Evolutionary conservation across 2,329 filamentous ascomycete genomes (phyloP), one percentile per base, ranked within the genome.

Genomic region (Tolypocladium album): DNA sequence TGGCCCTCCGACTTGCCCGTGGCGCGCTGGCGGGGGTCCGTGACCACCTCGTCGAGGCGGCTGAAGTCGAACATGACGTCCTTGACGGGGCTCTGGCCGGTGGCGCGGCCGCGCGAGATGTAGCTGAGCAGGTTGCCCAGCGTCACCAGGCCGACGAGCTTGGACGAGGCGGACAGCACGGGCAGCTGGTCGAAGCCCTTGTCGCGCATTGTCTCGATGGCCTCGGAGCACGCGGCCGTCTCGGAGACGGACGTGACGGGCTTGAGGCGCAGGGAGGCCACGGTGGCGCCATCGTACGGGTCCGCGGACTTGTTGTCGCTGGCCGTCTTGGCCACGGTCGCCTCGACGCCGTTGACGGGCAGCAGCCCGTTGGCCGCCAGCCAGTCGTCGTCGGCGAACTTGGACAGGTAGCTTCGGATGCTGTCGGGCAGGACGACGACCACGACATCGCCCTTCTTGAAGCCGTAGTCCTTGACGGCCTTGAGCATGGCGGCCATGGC

Each of bases 381-480:
- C 95, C 94, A 99, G 79, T 97, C 94, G 71, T 99, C 95, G 72
- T 99, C 94, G 65, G 92, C 92, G 72, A 99, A 99, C 83, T 99
- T 99, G 78, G 89, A 93, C 34, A 99, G 85, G 74, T 99, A 99
- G 76, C 91, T 97, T 70, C 94, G 85, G 71, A 99, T 97, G 77
- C 92, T 96, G 74, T 99, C 94, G 1, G 94, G 95, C 22, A 97
- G 80, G 58, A 99, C 79, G 36, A 97, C 92, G 36, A 99, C 94
- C 0, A 97, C 85, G 1, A 92, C 85, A 70, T 99, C 92, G 60
- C 89, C 89, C 72, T 92, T 89, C 64, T 84, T 83, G 64, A 96
- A 82, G n/a, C 82, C 79, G 59, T 89, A 78, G 56, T 96, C 92
- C 72, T 88, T 87, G 58, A 88, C 84, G 1, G 90, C 92, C 66